Evolutionary conservation across 176 grass and related monocot genomes (phyloP), one percentile per base, ranked within the genome.

Genomic region (Juncus inflexus): DNA sequence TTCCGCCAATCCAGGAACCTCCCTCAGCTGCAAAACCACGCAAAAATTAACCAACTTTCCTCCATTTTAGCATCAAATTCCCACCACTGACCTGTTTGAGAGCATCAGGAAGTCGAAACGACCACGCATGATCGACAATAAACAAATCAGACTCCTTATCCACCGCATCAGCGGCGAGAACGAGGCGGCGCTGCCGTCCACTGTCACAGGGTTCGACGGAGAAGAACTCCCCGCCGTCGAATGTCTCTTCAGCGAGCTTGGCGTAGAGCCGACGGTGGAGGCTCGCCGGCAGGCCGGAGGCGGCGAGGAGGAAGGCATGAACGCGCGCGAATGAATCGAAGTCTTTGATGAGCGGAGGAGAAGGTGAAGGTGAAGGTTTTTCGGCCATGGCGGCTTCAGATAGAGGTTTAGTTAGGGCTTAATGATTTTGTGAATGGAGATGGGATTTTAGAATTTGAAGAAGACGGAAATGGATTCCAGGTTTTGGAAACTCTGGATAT

Each of bases 61-160:
- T 55, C 9, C 55, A 35, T 42, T 47, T 47, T 47, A 9, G 43
- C 43, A 47, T 47, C 9, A 9, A 9, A 47, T 47, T 6, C 9
- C 6, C 7, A 2, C 51, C 12, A 45, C 41, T 5, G 3, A 88
- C 91, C 91, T 87, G 91, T 38, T 88, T 87, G 74, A 96, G 77
- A 39, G 91, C 91, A 19, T 90, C 87, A 9, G 79, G 3, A 16
- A 96, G 84, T 76, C 91, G 87, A 79, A 96, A 96, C 12, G 87
- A 91, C 87, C 87, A 96, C 10, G 91, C 87, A 53, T 96, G 91
- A 75, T 96, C 91, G 77, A 91, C 65, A 16, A 96, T 84, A 79
- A 96, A 96, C 62, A 91, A 52, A 15, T 96, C 84, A 6, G 79
- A 79, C 41, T 96, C 87, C 60, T 61, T 81, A 35, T 15, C 9